Percentiles rank a stretch among this genome's conserved stretches.
phyloP scores from a whole-genome alignment of 331 rosid genomes.

The Telfairia occidentalis region DNA sequence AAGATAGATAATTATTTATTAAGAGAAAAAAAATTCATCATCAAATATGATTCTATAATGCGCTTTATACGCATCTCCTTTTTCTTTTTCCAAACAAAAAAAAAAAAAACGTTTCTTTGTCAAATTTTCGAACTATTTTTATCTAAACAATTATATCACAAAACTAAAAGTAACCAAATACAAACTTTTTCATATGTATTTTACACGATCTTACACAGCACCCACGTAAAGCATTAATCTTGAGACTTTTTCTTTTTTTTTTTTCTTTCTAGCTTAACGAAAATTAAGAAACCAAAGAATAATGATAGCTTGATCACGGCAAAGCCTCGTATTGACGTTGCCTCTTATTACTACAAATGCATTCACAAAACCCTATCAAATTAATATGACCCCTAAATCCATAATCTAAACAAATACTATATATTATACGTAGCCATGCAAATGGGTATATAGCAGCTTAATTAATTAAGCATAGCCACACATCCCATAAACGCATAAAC shows the following conservation, averaged over 20 bases:
- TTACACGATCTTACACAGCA: background rate
- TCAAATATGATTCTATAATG: too few relatives aligned
- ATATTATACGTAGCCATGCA: background rate
- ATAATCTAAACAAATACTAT: background rate
- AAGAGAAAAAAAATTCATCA: too few relatives aligned
- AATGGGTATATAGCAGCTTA: background rate
- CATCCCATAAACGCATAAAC: slow-evolving; percentile 35
- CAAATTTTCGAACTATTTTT: too few relatives aligned
- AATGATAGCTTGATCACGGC: background rate
- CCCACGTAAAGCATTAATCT: background rate
- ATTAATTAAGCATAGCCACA: slow-evolving; percentile 39
- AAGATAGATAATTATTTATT: too few relatives aligned
- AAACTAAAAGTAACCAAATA: background rate
- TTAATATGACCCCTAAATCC: background rate
- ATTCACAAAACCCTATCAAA: background rate
- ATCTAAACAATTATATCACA: too few relatives aligned
- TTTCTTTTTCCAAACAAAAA: too few relatives aligned
- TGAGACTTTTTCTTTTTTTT: background rate
- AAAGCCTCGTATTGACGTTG: background rate
- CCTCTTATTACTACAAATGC: background rate
- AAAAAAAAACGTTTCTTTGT: too few relatives aligned
- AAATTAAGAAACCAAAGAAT: background rate
- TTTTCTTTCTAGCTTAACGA: background rate
- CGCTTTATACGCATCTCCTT: too few relatives aligned
- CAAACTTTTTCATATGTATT: too few relatives aligned